These are phyloP conservation scores for Corymbia calophylla DNA, from an alignment of 441 rosid species.

Conservation along the genomic window DNA sequence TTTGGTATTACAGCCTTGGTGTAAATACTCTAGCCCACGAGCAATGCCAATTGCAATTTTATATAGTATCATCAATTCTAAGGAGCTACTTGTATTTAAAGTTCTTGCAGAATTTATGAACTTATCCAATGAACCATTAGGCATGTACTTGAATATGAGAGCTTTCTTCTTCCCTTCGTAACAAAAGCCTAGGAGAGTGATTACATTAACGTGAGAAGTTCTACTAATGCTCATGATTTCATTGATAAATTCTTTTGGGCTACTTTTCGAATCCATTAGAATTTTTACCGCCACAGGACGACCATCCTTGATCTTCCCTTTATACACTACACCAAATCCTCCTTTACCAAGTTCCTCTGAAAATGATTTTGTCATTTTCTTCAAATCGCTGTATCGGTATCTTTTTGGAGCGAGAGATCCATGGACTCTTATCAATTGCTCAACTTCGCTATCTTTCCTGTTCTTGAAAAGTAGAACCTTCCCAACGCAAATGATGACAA, in stretches of 20 bases:
- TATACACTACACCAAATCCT: slow-evolving; percentile 16
- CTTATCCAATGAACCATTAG: neutral
- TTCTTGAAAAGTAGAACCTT: neutral
- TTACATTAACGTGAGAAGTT: slow-evolving; percentile 35
- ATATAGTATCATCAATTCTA: neutral
- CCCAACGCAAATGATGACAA: neutral
- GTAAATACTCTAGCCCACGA: slow-evolving; percentile 13
- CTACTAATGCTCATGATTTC: slow-evolving; percentile 22
- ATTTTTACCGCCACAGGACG: neutral
- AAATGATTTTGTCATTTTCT: neutral
- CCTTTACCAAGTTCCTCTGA: slow-evolving; percentile 5
- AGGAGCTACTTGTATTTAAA: neutral
- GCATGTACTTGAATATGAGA: neutral
- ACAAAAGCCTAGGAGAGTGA: neutral
- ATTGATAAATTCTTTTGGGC: neutral
- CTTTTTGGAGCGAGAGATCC: neutral
- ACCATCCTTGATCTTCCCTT: neutral
- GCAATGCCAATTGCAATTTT: slow-evolving; percentile 9
- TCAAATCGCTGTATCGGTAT: neutral
- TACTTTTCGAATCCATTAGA: neutral
- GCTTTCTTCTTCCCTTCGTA: neutral
- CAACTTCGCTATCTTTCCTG: neutral
- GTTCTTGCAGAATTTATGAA: neutral
- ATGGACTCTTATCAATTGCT: neutral
- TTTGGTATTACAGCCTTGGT: slow-evolving; percentile 39